phyloP scores from a whole-genome alignment of 2,329 filamentous ascomycete genomes.

The Penicillium griseofulvum region DNA sequence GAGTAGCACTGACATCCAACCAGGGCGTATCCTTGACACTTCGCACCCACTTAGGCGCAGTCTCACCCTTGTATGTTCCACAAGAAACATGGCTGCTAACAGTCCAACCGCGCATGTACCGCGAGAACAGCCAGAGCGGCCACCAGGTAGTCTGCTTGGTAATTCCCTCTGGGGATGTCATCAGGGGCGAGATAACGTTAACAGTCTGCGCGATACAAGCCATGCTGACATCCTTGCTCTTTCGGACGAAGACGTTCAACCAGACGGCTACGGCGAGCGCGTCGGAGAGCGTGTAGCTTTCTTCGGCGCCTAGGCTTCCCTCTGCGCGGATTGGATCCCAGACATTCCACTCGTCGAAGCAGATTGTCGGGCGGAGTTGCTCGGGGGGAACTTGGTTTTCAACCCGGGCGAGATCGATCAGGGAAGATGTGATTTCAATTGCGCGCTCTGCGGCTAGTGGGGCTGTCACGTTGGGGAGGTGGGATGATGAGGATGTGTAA shows the following conservation, averaged over 20 bases:
- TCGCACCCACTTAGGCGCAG: constrained; percentile 39
- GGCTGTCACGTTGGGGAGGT: constrained; percentile 58
- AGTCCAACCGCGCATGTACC: constrained; percentile 71
- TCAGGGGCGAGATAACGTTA: constrained; percentile 74
- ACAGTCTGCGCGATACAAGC: constrained; percentile 75
- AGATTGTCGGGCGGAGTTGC: constrained; percentile 66
- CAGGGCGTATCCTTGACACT: constrained; percentile 64
- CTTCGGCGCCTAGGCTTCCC: constrained; percentile 69
- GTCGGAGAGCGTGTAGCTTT: constrained; percentile 71
- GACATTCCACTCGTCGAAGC: constrained; percentile 84
- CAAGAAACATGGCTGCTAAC: constrained; percentile 64
- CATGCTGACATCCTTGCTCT: constrained; percentile 70
- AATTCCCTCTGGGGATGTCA: constrained; percentile 65
- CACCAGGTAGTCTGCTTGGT: constrained; percentile 73
- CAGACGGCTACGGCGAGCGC: constrained; percentile 72
- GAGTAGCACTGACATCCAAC: constrained; percentile 42
- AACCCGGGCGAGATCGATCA: constrained; percentile 72
- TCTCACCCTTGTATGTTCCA: constrained; percentile 61
- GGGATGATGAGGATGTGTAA: constrained; percentile 63
- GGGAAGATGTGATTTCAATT: constrained; percentile 65
- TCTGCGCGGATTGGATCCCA: constrained; percentile 72
- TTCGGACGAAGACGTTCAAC: constrained; percentile 73
- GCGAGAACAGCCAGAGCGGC: constrained; percentile 67
- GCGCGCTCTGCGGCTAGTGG: constrained; percentile 69
- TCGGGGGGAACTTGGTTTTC: constrained; percentile 58